Evolutionary conservation across 257 asterid genomes (phyloP).

Genomic region (Schizonepeta tenuifolia): DNA sequence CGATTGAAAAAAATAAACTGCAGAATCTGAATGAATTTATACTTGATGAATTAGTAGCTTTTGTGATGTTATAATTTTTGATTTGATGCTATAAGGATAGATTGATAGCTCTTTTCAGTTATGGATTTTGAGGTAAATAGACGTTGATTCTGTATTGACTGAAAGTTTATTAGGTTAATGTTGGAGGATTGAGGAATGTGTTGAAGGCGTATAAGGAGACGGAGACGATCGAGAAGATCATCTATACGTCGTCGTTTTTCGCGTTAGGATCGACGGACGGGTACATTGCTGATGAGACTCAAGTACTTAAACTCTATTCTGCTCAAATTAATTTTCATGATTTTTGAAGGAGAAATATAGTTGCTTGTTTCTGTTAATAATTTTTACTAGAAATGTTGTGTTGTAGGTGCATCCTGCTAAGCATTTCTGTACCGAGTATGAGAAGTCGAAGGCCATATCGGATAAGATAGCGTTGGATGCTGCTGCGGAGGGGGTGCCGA

Average conservation of each 20-base stretch:
- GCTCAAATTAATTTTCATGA: not conserved
- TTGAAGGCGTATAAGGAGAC: slow-evolving; percentile 67
- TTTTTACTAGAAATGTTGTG: not conserved
- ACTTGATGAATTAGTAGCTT: not conserved
- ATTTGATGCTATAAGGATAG: not conserved
- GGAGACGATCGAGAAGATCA: slow-evolving; percentile 62
- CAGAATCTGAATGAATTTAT: not conserved
- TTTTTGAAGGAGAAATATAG: not conserved
- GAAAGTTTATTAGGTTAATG: slow-evolving; percentile 61
- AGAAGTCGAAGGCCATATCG: slow-evolving; percentile 77
- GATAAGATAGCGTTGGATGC: slow-evolving; percentile 88
- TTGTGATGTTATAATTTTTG: not conserved
- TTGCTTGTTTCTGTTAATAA: slow-evolving; percentile 18
- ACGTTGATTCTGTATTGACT: not conserved
- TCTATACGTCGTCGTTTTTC: slow-evolving; percentile 90
- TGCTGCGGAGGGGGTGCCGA: slow-evolving; percentile 73
- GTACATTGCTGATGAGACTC: slow-evolving; percentile 74
- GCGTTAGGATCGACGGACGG: slow-evolving; percentile 95
- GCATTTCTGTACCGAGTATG: slow-evolving; percentile 78
- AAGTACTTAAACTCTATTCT: slow-evolving; percentile 41
- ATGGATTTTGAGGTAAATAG: not conserved
- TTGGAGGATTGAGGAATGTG: slow-evolving; percentile 89
- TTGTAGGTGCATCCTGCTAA: slow-evolving; percentile 66
- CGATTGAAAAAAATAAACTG: not conserved
- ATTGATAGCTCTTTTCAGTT: not conserved